Base-by-base conservation (phyloP, 371 early-diverging fungal species). In the Mucor circinelloides region DNA sequence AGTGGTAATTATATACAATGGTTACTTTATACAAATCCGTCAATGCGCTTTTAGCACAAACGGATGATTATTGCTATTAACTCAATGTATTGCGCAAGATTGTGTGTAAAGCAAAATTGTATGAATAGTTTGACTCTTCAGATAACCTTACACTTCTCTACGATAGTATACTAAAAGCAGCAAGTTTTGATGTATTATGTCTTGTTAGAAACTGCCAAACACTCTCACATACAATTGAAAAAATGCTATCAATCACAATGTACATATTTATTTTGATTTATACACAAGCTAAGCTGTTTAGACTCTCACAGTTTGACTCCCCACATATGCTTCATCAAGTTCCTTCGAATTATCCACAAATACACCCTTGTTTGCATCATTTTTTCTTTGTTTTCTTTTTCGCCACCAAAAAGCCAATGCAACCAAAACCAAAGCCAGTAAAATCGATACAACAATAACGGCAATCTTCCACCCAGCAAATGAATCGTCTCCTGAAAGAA, bases 391-490 rank as follows among this genome's bases (percentile, higher is more conserved):
- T 52, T 34, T 62, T 12, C 27, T 50, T 25, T 52, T 62, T 34
- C 27, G 13, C 34, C 63, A 34, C 32, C 46, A 62, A 19, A 32
- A 25, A 15, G 23, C 34, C 6, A 52, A 52, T 7, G 21, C 63
- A 62, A 52, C 3, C 1, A 17, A 1, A 0, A 25, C 27, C 12
- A 66, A 50, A 7, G 30, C 59, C 17, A 59, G 30, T 6, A 38
- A n/a, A 36, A 67, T 30, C 6, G 68, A 57, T 30, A 79, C 71
- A 28, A 79, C 80, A 58, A 79, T 79, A 10, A 79, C 73, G 13
- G 75, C 77, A 67, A 79, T 69, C 25, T 74, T 68, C 80, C 80
- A 79, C 28, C 58, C 58, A 28, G 70, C 61, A 32, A 70, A 59
- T 9, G 63, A 42, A 52, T 44, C 32, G 27, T 60, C 34, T 60